A percentile compares a stretch with the other conserved stretches of the same genome.
Conservation (phyloP, 352 stramenopile species). For the Labyrinthula sp. region DNA sequence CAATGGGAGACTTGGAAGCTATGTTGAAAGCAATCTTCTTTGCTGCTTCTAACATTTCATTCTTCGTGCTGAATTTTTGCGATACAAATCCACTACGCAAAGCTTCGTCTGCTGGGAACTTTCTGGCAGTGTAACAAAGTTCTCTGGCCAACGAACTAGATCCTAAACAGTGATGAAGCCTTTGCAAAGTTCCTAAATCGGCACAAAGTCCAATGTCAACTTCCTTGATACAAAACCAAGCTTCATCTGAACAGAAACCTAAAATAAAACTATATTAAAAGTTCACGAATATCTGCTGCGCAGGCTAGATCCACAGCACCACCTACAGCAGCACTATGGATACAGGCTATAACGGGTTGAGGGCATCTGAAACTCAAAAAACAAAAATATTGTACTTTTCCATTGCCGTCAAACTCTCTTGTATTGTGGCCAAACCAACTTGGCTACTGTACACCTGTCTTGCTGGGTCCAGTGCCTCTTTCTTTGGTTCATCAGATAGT, state of each 20-base stretch:
- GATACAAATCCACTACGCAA: constrained; percentile 32
- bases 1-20: constrained; percentile 36
- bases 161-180: constrained; percentile 38
- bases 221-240: constrained; percentile 37
- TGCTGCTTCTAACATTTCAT: constrained; percentile 23
- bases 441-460: constrained; percentile 22
- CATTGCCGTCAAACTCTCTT: constrained; percentile 36
- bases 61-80: constrained; percentile 6
- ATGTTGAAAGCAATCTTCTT: constrained; percentile 32
- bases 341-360: constrained; percentile 37
- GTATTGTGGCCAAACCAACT: constrained; percentile 29
- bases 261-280: no score
- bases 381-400: no score
- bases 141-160: constrained; percentile 38
- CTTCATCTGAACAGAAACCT: constrained; percentile 33
- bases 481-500: constrained; percentile 2
- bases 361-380: no score
- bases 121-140: constrained; percentile 35
- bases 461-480: constrained; percentile 22
- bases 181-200: constrained; percentile 39
- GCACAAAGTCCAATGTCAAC: constrained; percentile 38
- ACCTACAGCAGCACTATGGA: constrained; percentile 37
- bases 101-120: constrained; percentile 34
- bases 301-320: constrained; percentile 36
- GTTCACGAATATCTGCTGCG: constrained; percentile 36